phyloP scores from a whole-genome alignment of 2,329 filamentous ascomycete species.

The Ilyonectria sp. region DNA sequence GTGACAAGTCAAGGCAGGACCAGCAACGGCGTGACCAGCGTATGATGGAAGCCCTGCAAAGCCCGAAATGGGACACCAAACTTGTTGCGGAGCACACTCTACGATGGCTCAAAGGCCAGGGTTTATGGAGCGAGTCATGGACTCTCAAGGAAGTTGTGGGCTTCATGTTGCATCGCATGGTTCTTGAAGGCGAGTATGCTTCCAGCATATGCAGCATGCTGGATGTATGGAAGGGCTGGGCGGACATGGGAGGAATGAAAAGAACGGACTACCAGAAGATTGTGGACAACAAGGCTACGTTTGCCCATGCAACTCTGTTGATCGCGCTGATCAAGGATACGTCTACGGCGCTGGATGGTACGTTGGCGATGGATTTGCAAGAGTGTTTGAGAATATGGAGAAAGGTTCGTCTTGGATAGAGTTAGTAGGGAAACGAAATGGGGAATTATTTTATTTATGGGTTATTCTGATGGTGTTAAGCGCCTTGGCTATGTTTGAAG shows the following conservation, averaged over 20 bases:
- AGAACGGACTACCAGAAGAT: constrained; percentile 60
- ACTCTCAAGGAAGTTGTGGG: constrained; percentile 61
- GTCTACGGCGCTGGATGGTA: constrained; percentile 62
- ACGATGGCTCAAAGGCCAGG: constrained; percentile 58
- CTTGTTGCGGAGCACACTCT: constrained; percentile 62
- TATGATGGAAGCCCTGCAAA: constrained; percentile 66
- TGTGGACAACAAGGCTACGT: constrained; percentile 56
- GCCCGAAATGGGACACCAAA: constrained; percentile 66
- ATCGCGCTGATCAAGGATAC: constrained; percentile 64
- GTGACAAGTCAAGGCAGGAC: constrained; percentile 57
- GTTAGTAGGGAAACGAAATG: background rate
- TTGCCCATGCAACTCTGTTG: constrained; percentile 65
- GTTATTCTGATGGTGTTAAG: background rate
- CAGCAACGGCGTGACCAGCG: constrained; percentile 62
- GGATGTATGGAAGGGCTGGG: constrained; percentile 69
- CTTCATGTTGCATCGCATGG: constrained; percentile 66
- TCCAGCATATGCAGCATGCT: constrained; percentile 59
- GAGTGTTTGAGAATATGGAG: constrained; percentile 70
- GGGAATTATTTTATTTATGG: background rate
- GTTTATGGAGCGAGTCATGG: constrained; percentile 43
- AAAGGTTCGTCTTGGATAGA: constrained; percentile 64
- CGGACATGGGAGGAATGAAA: constrained; percentile 69
- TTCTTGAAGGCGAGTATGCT: constrained; percentile 63
- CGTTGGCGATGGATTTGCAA: constrained; percentile 66
- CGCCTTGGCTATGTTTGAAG: background rate